Conservation (phyloP, 106 monocot genomes). For the Platanthera zijinensis region DNA sequence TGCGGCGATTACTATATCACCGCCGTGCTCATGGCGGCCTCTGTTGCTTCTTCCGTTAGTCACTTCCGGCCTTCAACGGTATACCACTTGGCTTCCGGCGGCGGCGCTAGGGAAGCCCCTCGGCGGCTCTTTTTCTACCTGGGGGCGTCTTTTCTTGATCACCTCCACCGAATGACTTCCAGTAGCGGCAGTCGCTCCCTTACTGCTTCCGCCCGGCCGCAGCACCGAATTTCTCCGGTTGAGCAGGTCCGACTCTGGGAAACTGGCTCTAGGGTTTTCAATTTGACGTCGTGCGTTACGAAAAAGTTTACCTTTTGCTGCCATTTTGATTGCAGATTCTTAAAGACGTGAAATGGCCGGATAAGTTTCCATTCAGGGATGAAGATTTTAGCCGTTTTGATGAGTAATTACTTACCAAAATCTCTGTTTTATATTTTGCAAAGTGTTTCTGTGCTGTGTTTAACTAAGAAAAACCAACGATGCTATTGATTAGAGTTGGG, state of each 20-base stretch:
- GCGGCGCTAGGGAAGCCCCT: background rate
- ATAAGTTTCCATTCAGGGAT: constrained; percentile 82
- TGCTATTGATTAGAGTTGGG: background rate
- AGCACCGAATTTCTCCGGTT: constrained; percentile 51
- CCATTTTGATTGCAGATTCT: constrained; percentile 32
- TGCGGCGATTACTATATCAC: background rate
- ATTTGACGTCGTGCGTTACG: background rate
- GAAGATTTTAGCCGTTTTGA: constrained; percentile 88
- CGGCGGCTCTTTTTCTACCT: constrained; percentile 70
- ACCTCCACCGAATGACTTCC: constrained; percentile 35
- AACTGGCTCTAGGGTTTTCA: background rate
- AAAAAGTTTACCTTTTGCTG: background rate
- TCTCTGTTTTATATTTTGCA: background rate
- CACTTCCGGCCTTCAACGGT: background rate
- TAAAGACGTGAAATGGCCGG: constrained; percentile 92
- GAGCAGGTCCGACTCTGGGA: constrained; percentile 45
- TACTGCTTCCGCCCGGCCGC: constrained; percentile 49
- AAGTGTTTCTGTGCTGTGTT: background rate
- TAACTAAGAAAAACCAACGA: background rate
- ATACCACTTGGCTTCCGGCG: background rate
- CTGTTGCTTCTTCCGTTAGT: constrained; percentile 10
- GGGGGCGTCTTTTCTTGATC: constrained; percentile 35
- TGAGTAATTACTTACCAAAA: constrained; percentile 32
- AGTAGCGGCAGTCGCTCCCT: constrained; percentile 23
- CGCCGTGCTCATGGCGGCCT: constrained; percentile 26